These are phyloP conservation scores for Fagopyrum tataricum DNA, from an alignment of 148 eudicot species.

Conservation along the genomic window DNA sequence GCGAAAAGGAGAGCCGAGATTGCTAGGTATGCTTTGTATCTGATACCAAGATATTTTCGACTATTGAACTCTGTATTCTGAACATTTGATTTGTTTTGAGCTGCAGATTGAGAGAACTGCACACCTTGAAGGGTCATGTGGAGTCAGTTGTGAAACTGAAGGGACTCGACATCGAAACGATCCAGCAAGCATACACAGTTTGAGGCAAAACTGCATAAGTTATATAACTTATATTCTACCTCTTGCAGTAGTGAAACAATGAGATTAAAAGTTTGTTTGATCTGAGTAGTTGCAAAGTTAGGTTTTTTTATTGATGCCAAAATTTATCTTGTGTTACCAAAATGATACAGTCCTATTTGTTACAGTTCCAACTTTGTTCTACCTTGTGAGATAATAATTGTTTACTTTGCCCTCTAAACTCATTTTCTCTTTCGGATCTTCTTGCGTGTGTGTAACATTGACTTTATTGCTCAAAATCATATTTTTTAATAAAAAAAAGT, in stretches of 20 bases:
- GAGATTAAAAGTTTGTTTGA: background rate
- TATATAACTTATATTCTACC: background rate
- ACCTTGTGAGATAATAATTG: background rate
- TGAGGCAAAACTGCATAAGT: constrained; percentile 19
- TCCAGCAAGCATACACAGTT: constrained; percentile 54
- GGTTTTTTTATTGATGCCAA: background rate
- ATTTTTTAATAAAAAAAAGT: too few relatives aligned
- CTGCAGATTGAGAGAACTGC: constrained; percentile 48
- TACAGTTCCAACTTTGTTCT: constrained; percentile 7
- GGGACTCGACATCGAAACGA: constrained; percentile 50
- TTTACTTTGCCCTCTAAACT: background rate
- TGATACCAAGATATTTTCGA: background rate
- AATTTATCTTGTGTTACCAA: background rate
- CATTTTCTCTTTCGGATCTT: too few relatives aligned
- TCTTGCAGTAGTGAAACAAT: background rate
- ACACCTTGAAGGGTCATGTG: constrained; percentile 56
- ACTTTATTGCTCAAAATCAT: too few relatives aligned
- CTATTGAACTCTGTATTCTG: background rate
- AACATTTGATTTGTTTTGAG: background rate
- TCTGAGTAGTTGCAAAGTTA: constrained; percentile 12
- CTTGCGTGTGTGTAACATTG: too few relatives aligned
- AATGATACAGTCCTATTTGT: background rate
- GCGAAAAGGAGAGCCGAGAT: constrained; percentile 92
- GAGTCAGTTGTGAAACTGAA: constrained; percentile 55
- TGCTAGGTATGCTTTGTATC: constrained; percentile 41